A percentile compares a stretch with the other conserved stretches of the same genome.
These are phyloP conservation scores for Mycena albidolilacea DNA, from an alignment of 768 basidiomycete genomes.

Conservation along the genomic window DNA sequence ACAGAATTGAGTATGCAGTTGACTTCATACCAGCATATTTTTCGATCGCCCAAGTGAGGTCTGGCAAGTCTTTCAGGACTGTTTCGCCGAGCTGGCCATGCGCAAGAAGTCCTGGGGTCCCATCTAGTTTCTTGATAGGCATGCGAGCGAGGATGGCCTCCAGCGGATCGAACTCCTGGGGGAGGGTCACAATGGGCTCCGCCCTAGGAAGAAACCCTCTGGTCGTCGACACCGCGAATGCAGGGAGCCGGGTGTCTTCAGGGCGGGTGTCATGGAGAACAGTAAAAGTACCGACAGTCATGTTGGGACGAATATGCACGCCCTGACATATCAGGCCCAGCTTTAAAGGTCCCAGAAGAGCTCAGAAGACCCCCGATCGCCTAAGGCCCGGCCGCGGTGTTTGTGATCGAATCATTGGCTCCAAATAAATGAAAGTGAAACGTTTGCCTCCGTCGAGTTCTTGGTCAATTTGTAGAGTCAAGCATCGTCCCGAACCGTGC, in stretches of 20 bases:
- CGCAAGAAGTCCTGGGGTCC: slow-evolving; percentile 49
- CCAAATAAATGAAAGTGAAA: slow-evolving; percentile 20
- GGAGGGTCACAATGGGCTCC: slow-evolving; percentile 47
- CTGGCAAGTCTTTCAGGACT: slow-evolving; percentile 45
- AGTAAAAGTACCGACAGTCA: slow-evolving; percentile 36
- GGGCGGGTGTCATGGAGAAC: slow-evolving; percentile 37
- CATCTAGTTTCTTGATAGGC: slow-evolving; percentile 48
- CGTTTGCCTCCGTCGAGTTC: slow-evolving; percentile 10
- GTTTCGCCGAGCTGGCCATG: slow-evolving; percentile 46
- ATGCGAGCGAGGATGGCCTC: slow-evolving; percentile 49
- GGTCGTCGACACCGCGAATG: slow-evolving; percentile 44
- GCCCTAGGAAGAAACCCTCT: slow-evolving; percentile 45
- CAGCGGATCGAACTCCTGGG: slow-evolving; percentile 44
- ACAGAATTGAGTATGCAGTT: not conserved
- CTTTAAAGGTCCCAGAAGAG: slow-evolving; percentile 10
- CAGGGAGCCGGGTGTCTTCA: slow-evolving; percentile 37
- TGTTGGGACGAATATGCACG: slow-evolving; percentile 9
- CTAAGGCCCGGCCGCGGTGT: slow-evolving; percentile 13
- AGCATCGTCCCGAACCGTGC: not conserved
- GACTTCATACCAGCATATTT: slow-evolving; percentile 31
- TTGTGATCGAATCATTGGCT: slow-evolving; percentile 17
- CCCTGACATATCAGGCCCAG: not conserved
- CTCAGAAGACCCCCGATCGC: not conserved
- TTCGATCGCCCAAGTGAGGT: slow-evolving; percentile 42
- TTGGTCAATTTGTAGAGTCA: not conserved